These are phyloP conservation scores for Noccaea bulbosa DNA, from an alignment of 345 rosid genomes.

Conservation along the genomic window DNA sequence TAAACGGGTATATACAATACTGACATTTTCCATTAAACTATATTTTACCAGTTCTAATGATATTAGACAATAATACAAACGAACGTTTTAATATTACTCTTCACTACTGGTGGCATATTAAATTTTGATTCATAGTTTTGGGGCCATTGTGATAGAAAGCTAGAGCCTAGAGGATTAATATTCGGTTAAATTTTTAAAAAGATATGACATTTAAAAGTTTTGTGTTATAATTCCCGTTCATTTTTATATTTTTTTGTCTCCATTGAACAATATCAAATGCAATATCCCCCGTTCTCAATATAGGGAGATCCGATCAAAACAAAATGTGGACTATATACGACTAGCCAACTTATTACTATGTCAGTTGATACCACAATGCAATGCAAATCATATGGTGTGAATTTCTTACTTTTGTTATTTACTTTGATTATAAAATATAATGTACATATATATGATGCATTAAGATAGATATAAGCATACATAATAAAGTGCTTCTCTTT, in stretches of 20 bases:
- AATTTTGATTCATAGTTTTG: neutral
- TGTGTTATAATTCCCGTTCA: too few species aligned
- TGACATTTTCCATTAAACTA: neutral
- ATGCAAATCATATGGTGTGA: neutral
- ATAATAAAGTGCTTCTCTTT: neutral
- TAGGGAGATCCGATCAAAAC: neutral
- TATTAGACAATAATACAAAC: neutral
- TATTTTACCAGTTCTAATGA: neutral
- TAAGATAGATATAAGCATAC: neutral
- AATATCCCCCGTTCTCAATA: neutral
- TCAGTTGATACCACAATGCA: neutral
- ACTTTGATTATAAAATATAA: neutral
- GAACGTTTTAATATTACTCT: neutral
- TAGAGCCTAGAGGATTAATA: neutral
- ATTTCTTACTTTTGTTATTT: neutral
- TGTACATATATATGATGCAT: neutral
- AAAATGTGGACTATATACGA: neutral
- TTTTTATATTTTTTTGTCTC: too few species aligned
- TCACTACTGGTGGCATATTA: neutral
- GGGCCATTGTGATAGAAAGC: neutral
- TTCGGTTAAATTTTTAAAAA: neutral
- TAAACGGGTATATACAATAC: conserved; percentile 13
- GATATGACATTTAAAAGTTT: neutral
- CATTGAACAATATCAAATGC: neutral
- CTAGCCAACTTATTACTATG: too few species aligned